phyloP scores from a whole-genome alignment of 2,329 filamentous ascomycete species.

The Pseudodiploospora longispora region DNA sequence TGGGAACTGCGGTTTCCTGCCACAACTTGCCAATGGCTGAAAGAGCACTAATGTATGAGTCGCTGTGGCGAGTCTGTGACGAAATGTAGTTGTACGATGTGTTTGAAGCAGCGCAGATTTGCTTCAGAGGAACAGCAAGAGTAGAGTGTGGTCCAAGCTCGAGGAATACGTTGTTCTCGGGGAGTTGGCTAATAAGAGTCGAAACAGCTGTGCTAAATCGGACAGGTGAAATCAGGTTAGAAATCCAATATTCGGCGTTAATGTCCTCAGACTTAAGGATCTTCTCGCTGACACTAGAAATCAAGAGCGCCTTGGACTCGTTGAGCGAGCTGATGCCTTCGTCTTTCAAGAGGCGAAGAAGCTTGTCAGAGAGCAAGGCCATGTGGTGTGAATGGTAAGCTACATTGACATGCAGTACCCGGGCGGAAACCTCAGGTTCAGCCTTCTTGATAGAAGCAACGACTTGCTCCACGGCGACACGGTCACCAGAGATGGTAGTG shows the following conservation, averaged over 20 bases:
- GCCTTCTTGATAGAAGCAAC: constrained; percentile 2
- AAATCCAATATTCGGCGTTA: constrained; percentile 6
- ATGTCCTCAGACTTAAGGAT: constrained; percentile 2
- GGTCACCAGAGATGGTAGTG: constrained; percentile 25
- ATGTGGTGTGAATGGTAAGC: constrained; percentile 26
- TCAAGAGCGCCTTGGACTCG: not conserved
- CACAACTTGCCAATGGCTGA: constrained; percentile 6
- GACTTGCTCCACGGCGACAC: constrained; percentile 15
- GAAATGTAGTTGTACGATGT: constrained; percentile 6
- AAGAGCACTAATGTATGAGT: constrained; percentile 2
- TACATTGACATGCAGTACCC: constrained; percentile 14
- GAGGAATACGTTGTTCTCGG: constrained; percentile 10
- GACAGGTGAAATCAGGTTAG: constrained; percentile 9
- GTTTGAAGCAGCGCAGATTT: constrained; percentile 11
- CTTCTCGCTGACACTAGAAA: constrained; percentile 6
- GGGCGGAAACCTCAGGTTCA: constrained; percentile 17
- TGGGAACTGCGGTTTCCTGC: constrained; percentile 4
- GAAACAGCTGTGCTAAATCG: constrained; percentile 10
- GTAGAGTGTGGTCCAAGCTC: constrained; percentile 21
- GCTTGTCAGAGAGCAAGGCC: constrained; percentile 3
- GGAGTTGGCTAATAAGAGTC: constrained; percentile 2
- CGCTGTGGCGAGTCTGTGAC: constrained; percentile 2
- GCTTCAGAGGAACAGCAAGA: constrained; percentile 16
- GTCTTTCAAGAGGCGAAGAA: constrained; percentile 1
- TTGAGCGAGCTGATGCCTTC: not conserved